Conservation (phyloP, 192 early-diverging fungal genomes). For the Backusella westeae region DNA sequence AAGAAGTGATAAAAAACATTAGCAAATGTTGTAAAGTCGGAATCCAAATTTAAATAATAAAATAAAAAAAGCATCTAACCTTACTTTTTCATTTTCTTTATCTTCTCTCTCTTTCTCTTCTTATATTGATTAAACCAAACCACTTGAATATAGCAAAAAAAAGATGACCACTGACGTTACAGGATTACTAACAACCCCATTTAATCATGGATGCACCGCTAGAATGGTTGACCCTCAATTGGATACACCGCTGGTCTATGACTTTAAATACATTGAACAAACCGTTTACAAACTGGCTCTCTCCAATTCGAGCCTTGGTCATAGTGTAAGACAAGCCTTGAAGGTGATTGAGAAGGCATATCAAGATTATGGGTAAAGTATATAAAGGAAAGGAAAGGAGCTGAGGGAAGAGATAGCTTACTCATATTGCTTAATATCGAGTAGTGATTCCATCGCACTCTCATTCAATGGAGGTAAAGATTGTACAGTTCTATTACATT, state of each 20-base stretch:
- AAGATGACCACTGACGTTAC: background rate
- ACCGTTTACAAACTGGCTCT: constrained; percentile 38
- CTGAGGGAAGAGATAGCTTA: background rate
- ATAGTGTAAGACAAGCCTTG: constrained; percentile 42
- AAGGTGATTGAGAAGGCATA: constrained; percentile 56
- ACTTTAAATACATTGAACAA: constrained; percentile 34
- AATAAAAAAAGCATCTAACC: background rate
- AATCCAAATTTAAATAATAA: background rate
- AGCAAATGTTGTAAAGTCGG: background rate
- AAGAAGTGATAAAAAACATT: background rate
- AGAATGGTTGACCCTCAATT: constrained; percentile 20
- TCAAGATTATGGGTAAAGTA: constrained; percentile 52
- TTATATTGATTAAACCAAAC: background rate
- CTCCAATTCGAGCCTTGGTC: constrained; percentile 19
- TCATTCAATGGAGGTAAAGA: constrained; percentile 98
- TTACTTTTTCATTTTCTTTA: background rate
- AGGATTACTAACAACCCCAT: background rate
- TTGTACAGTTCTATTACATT: constrained; percentile 88
- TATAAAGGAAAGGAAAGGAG: background rate
- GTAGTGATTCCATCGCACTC: constrained; percentile 63
- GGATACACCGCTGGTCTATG: constrained; percentile 14
- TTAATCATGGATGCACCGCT: constrained; percentile 22
- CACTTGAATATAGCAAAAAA: background rate
- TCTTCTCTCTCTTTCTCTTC: background rate
- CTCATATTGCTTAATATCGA: constrained; percentile 32